Evolutionary conservation across 2,329 filamentous ascomycete species (phyloP).

Genomic region (Dothideomycetidae sp.): DNA sequence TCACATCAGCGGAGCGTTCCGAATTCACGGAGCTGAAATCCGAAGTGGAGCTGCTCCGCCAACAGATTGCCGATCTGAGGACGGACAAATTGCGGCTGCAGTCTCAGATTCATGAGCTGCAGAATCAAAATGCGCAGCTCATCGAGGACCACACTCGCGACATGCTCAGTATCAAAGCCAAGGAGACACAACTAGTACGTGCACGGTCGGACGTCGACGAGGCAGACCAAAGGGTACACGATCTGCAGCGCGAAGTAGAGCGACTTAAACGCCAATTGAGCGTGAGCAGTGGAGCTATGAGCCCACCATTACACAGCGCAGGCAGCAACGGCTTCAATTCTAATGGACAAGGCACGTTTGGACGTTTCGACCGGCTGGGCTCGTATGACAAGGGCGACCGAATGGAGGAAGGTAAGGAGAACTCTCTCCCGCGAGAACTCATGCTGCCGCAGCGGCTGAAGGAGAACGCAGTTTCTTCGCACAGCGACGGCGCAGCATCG

Average conservation of each 20-base stretch:
- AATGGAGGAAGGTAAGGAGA: slow-evolving; percentile 34
- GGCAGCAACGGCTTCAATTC: slow-evolving; percentile 1
- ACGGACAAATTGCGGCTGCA: slow-evolving; percentile 68
- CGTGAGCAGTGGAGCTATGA: slow-evolving; percentile 3
- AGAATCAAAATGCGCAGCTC: slow-evolving; percentile 89
- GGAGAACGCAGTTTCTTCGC: neutral
- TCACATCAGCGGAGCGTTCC: slow-evolving; percentile 71
- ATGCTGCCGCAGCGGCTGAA: slow-evolving; percentile 9
- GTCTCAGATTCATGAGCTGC: slow-evolving; percentile 83
- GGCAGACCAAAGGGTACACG: slow-evolving; percentile 72
- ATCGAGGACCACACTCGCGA: slow-evolving; percentile 97
- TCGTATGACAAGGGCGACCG: slow-evolving; percentile 1
- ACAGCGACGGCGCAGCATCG: neutral
- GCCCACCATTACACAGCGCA: slow-evolving; percentile 8
- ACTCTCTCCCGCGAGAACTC: slow-evolving; percentile 18
- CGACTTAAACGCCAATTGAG: slow-evolving; percentile 71
- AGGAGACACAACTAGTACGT: slow-evolving; percentile 90
- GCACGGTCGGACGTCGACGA: slow-evolving; percentile 81
- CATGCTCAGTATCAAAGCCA: slow-evolving; percentile 86
- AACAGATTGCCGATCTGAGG: slow-evolving; percentile 65
- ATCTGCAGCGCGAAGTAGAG: slow-evolving; percentile 76
- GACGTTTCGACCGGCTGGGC: neutral
- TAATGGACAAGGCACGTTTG: neutral
- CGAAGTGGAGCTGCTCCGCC: slow-evolving; percentile 64
- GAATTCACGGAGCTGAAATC: slow-evolving; percentile 79